phyloP scores from a whole-genome alignment of 805 yeast species.

The Zygosaccharomyces pseudorouxii region DNA sequence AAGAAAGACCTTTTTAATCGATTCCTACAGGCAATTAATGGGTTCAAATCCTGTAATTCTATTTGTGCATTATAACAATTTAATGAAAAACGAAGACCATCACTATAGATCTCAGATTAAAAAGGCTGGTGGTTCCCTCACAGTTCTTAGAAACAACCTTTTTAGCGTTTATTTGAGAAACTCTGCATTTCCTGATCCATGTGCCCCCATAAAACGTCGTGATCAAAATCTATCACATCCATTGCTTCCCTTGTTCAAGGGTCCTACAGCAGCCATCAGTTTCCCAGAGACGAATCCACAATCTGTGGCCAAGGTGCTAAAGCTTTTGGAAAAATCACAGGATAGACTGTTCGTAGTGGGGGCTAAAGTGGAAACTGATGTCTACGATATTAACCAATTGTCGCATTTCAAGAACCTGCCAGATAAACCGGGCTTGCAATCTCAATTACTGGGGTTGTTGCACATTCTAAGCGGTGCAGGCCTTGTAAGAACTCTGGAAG shows the following conservation, averaged over 20 bases:
- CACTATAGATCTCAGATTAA: slow-evolving; percentile 56
- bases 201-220: slow-evolving; percentile 50
- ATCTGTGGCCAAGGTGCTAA: slow-evolving; percentile 56
- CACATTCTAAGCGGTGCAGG: slow-evolving; percentile 88
- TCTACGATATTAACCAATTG: slow-evolving; percentile 49
- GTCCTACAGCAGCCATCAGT: slow-evolving; percentile 81
- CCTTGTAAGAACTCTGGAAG: slow-evolving; percentile 72
- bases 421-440: slow-evolving; percentile 61
- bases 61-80: slow-evolving; percentile 80
- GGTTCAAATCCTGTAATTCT: slow-evolving; percentile 65
- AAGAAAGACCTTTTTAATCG: slow-evolving; percentile 83
- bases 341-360: slow-evolving; percentile 81
- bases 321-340: slow-evolving; percentile 54
- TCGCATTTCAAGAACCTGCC: slow-evolving; percentile 70
- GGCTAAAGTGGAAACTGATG: slow-evolving; percentile 66
- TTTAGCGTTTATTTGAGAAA: slow-evolving; percentile 76
- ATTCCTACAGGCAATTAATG: slow-evolving; percentile 68
- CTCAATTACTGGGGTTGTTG: slow-evolving; percentile 77
- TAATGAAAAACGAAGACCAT: slow-evolving; percentile 64
- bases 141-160: slow-evolving; percentile 62
- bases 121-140: slow-evolving; percentile 63
- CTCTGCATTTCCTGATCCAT: slow-evolving; percentile 64
- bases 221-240: slow-evolving; percentile 54
- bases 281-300: slow-evolving; percentile 68
- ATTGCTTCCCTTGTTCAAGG: slow-evolving; percentile 60